A percentile compares a stretch with the other conserved stretches of the same genome.
Evolutionary conservation across 23 red algal species (phyloP).

Genomic region (Gracilaria domingensis): DNA sequence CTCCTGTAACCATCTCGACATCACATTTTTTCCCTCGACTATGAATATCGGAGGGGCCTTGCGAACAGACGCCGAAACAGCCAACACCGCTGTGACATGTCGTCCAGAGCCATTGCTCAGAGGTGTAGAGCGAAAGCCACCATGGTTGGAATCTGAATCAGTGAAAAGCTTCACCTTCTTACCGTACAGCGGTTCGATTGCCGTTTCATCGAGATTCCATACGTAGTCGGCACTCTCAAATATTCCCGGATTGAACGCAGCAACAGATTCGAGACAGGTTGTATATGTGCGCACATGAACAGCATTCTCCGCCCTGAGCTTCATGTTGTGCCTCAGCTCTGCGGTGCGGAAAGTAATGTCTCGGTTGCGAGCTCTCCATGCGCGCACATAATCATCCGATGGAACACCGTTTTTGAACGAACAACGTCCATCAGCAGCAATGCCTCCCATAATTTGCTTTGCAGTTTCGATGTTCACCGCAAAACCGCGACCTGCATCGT

Average conservation of each 20-base stretch:
- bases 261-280: not conserved
- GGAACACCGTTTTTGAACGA: not conserved
- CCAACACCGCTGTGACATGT: no score
- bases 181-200: no score
- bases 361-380: not conserved
- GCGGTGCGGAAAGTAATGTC: not conserved
- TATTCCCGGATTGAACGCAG: not conserved
- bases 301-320: not conserved
- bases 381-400: no score
- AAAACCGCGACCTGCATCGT: not conserved
- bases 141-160: not conserved
- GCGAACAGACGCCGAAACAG: not conserved
- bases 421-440: not conserved
- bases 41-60: slow-evolving; percentile 29
- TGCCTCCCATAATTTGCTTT: not conserved
- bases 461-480: not conserved
- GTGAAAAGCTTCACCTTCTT: slow-evolving; percentile 18
- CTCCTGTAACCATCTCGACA: slow-evolving; percentile 4
- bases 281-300: not conserved
- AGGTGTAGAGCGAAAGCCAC: not conserved
- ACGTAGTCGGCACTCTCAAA: not conserved
- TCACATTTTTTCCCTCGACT: slow-evolving; percentile 10
- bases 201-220: slow-evolving; percentile 43
- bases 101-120: no score
- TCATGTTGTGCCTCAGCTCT: not conserved